Conservation (phyloP, 2,329 filamentous ascomycete genomes). For the Fusarium liriodendri region DNA sequence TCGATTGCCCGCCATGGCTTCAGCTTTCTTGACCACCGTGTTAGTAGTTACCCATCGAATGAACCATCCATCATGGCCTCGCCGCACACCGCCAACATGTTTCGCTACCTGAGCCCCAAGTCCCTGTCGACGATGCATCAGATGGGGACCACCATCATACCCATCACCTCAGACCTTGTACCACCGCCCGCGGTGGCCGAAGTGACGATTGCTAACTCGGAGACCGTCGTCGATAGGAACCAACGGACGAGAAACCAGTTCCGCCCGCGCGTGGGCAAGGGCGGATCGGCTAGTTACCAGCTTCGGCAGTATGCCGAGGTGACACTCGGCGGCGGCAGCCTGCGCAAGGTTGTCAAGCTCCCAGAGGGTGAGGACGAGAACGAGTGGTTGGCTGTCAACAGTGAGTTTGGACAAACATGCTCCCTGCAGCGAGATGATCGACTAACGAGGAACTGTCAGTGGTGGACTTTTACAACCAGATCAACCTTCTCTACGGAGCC, state of each 20-base stretch:
- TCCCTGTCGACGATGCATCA: slow-evolving; percentile 47
- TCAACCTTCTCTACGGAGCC: slow-evolving; percentile 97
- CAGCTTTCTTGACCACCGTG: slow-evolving; percentile 56
- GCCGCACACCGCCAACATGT: slow-evolving; percentile 39
- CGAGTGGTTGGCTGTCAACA: slow-evolving; percentile 98
- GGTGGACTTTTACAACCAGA: slow-evolving; percentile 99
- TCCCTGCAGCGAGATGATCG: not conserved
- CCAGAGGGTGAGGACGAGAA: slow-evolving; percentile 98
- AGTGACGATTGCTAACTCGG: slow-evolving; percentile 46
- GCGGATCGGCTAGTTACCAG: slow-evolving; percentile 89
- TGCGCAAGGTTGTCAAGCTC: slow-evolving; percentile 95
- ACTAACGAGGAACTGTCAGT: slow-evolving; percentile 63
- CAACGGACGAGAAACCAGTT: slow-evolving; percentile 91
- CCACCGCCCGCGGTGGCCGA: slow-evolving; percentile 22
- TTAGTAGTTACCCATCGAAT: slow-evolving; percentile 50
- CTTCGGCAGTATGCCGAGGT: slow-evolving; percentile 98
- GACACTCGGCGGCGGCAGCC: slow-evolving; percentile 91
- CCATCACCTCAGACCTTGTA: slow-evolving; percentile 30
- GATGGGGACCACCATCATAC: slow-evolving; percentile 46
- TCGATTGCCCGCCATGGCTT: slow-evolving; percentile 48
- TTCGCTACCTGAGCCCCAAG: slow-evolving; percentile 49
- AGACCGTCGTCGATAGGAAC: slow-evolving; percentile 67
- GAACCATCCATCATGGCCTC: slow-evolving; percentile 1
- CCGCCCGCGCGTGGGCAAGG: slow-evolving; percentile 88
- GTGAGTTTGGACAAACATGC: slow-evolving; percentile 60